Base-by-base conservation (phyloP, 2,329 filamentous ascomycete genomes). In the Beauveria varroae region DNA sequence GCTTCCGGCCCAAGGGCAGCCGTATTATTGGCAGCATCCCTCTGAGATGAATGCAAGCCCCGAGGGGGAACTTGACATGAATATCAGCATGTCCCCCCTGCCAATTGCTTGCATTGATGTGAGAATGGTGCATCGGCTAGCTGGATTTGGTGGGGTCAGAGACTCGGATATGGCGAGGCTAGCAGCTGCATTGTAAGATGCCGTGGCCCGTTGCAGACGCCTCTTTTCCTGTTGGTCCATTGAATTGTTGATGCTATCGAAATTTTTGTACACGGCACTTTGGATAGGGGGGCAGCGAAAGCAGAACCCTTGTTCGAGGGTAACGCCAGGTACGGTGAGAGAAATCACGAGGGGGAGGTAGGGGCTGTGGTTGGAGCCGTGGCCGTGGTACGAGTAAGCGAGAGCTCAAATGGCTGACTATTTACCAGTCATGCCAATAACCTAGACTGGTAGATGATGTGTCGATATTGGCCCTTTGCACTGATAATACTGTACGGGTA, bases 161-260 rank as follows among this genome's bases (percentile, higher is more conserved):
- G 47, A 30, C 34, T 37, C 34, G 12, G 34, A 37, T 37, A 37
- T 18, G 26, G 47, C 24, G 47, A 52, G 40, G 40, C 40, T 56
- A 46, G 10, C 10, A 44, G 20, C 28, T 52, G 43, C n/a, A 37
- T 34, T 37, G 41, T 47, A 20, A 46, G 40, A 47, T 47, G 26
- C n/a, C 53, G n/a, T 44, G 43, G 28, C 55, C 43, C 55, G 55
- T 57, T 47, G 40, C 28, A 57, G 55, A 57, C 24, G 24, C 30
- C 26, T 9, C 41, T n/a, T 40, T 30, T 57, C 55, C 28, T 40
- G 55, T 57, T 57, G 44, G 55, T 57, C 55, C 28, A 20, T 41
- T 41, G 46, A 44, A 44, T 30, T 12, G 26, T 8, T 40, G 55
- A 57, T 49, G 26, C 24, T 49, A 57, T 47, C 12, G 28, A 47